Evolutionary conservation across 495 filamentous ascomycete genomes (phyloP).

Genomic region (Hypoxylon subgilvum): DNA sequence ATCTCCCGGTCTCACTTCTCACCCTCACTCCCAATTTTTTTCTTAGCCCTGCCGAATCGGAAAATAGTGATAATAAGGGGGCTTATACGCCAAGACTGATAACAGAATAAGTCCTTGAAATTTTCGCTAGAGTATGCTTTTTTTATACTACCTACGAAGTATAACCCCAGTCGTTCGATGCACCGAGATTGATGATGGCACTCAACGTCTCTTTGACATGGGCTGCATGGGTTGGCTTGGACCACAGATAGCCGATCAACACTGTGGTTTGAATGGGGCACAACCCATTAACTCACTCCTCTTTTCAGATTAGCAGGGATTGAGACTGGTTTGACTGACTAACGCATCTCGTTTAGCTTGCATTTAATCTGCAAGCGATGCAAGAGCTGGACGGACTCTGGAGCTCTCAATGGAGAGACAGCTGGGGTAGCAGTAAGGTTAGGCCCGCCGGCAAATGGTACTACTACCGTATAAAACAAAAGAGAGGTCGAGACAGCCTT

Average conservation of each 20-base stretch:
- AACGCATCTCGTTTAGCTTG: conserved; percentile 12
- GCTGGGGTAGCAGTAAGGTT: conserved; percentile 28
- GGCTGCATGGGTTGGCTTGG: too few species aligned
- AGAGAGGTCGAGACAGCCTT: conserved; percentile 13
- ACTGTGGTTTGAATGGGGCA: conserved; percentile 18
- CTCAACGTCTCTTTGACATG: conserved; percentile 23
- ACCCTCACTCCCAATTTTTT: neutral
- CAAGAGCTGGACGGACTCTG: too few species aligned
- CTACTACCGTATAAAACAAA: neutral
- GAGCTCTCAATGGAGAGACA: too few species aligned
- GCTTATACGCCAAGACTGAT: conserved; percentile 30
- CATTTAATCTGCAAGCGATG: conserved; percentile 5
- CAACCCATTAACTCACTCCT: conserved; percentile 3
- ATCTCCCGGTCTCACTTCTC: neutral
- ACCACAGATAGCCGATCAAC: conserved; percentile 30
- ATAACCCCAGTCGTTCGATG: conserved; percentile 18
- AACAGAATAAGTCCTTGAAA: conserved; percentile 7
- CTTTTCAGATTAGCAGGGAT: conserved; percentile 21
- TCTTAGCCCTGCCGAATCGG: neutral
- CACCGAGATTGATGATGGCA: conserved; percentile 29
- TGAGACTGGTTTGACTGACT: conserved; percentile 12
- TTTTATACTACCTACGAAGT: neutral
- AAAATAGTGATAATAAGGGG: conserved; percentile 21
- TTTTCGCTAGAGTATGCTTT: conserved; percentile 10
- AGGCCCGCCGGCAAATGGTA: conserved; percentile 22